Evolutionary conservation across 306 rosid species (phyloP), one percentile per base, ranked within the genome.

Genomic region (Malus sieversii): DNA sequence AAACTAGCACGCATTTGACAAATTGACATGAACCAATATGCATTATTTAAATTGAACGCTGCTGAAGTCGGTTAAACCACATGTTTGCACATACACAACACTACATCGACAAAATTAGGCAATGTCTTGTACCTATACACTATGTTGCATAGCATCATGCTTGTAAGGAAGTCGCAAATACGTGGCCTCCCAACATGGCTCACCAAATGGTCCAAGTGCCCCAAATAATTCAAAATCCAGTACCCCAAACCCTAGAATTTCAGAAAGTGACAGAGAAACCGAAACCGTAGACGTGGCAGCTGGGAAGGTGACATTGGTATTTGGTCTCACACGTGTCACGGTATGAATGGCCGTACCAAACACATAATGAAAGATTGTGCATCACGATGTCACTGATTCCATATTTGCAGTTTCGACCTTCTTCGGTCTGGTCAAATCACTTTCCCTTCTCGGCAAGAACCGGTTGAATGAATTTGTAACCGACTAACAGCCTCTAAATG

Each of bases 211-310:
- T 65, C 30, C 40, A 57, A 57, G 62, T 57, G 14, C 62, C 61
- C 61, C 12, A 57, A 40, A 57, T 19, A 57, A 57, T 20, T 22
- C 10, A 57, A 57, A 57, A n/a, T 18, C 62, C 62, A 1, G 27
- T 22, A n/a, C 5, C 62, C 27, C 62, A n/a, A 55, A 52, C 45
- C 30, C 16, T 5, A 15, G 42, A 64, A 23, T 44, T 29, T 19
- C 8, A 2, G 10, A 70, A 51, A 70, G 76, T 7, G 67, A 61
- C 76, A 5, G 18, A n/a, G 60, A 46, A 23, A 20, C 51, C 1
- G 11, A 6, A 46, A 14, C 61, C 5, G 30, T 13, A 32, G 61
- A 81, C 73, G 80, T 80, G 77, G 77, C 73, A 30, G 29, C 4
- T 4, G 1, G 14, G 27, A 40, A 51, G 27, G 15, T 11, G 6